These are phyloP conservation scores for Malus sylvestris DNA, from an alignment of 306 rosid genomes.

Conservation along the genomic window DNA sequence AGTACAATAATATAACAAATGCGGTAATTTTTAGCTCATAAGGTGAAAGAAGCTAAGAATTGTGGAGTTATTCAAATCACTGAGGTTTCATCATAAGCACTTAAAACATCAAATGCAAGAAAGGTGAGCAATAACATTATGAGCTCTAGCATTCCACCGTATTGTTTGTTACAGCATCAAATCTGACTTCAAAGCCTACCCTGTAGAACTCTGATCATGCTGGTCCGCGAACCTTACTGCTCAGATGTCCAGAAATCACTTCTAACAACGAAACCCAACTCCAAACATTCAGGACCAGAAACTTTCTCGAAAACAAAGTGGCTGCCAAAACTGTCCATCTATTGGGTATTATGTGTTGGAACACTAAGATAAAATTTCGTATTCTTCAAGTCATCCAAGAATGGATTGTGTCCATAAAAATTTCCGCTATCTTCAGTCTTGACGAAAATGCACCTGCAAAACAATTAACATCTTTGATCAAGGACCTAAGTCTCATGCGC, in stretches of 20 bases:
- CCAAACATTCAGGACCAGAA: not conserved
- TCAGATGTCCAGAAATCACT: not conserved
- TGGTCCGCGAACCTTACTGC: not conserved
- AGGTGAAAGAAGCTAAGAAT: not conserved
- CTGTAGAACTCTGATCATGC: not conserved
- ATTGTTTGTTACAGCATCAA: not conserved
- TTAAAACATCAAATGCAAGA: not conserved
- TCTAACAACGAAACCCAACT: not conserved
- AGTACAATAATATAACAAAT: not conserved
- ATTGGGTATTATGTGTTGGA: slow-evolving; percentile 72
- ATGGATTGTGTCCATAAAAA: slow-evolving; percentile 38
- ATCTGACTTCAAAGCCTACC: not conserved
- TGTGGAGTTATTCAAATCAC: not conserved
- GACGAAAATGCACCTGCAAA: no score
- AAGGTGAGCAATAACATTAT: not conserved
- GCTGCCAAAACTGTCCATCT: slow-evolving; percentile 5
- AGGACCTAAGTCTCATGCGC: no score
- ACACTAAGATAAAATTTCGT: slow-evolving; percentile 85
- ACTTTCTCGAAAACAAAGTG: slow-evolving; percentile 12
- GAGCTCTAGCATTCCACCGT: not conserved
- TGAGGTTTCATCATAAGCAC: not conserved
- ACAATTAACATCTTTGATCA: no score
- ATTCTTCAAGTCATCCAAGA: slow-evolving; percentile 86
- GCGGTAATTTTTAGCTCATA: not conserved
- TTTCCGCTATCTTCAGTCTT: no score